Percentiles rank a stretch among this genome's conserved stretches.
Conservation (phyloP, 148 eudicot species). For the Cornus suecica region DNA sequence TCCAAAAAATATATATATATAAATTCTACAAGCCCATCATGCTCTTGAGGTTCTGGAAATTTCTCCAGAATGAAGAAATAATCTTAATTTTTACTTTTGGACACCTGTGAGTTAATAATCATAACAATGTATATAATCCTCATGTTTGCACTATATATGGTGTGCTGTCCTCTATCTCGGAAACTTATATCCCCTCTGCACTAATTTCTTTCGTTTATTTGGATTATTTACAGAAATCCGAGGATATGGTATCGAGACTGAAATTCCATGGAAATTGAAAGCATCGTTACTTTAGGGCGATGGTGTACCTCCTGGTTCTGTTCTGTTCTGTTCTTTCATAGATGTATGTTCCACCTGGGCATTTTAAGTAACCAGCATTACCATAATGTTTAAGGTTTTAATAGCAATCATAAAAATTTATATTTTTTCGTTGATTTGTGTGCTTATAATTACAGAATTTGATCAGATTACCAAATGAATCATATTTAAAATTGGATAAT, state of each 20-base stretch:
- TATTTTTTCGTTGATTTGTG: too few relatives aligned
- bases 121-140: background rate
- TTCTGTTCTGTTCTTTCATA: background rate
- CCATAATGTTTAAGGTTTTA: background rate
- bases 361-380: background rate
- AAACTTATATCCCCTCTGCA: background rate
- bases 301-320: background rate
- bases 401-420: too few relatives aligned
- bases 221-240: constrained; percentile 45
- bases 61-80: too few relatives aligned
- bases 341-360: background rate
- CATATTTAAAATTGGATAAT: too few relatives aligned
- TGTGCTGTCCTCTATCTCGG: background rate
- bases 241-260: constrained; percentile 71
- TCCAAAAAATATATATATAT: too few relatives aligned
- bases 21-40: too few relatives aligned
- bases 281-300: background rate
- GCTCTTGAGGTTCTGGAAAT: too few relatives aligned
- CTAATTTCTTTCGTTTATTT: constrained; percentile 5
- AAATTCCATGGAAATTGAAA: constrained; percentile 20
- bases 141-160: background rate
- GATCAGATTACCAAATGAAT: too few relatives aligned
- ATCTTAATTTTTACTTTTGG: background rate
- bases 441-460: too few relatives aligned
- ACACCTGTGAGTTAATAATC: background rate